These are phyloP conservation scores for Ceratocystis papillata DNA, from an alignment of 2,329 filamentous ascomycete genomes.

Conservation along the genomic window DNA sequence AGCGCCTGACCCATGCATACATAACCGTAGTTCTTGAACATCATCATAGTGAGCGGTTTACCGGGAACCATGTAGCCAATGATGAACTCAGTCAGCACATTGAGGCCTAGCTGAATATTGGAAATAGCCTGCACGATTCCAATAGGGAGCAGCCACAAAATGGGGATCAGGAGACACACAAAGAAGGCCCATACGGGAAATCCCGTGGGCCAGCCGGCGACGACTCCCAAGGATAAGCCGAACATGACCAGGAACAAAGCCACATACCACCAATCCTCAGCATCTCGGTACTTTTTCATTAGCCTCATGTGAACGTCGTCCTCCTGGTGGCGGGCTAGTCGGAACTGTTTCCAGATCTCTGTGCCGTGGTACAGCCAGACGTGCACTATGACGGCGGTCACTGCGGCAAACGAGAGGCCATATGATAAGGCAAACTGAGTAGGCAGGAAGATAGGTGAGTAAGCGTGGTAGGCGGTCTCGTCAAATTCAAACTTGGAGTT, in stretches of 20 bases:
- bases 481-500: slow-evolving; percentile 40
- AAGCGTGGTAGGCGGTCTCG: slow-evolving; percentile 40
- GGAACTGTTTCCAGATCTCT: slow-evolving; percentile 46
- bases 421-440: slow-evolving; percentile 51
- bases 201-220: slow-evolving; percentile 45
- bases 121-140: slow-evolving; percentile 52
- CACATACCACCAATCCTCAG: slow-evolving; percentile 50
- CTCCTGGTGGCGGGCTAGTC: slow-evolving; percentile 45
- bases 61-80: slow-evolving; percentile 64
- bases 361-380: slow-evolving; percentile 45
- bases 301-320: slow-evolving; percentile 50
- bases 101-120: slow-evolving; percentile 54
- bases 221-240: slow-evolving; percentile 44
- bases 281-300: slow-evolving; percentile 51
- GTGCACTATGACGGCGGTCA: slow-evolving; percentile 50
- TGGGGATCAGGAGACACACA: slow-evolving; percentile 46
- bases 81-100: slow-evolving; percentile 62
- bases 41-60: slow-evolving; percentile 61
- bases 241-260: slow-evolving; percentile 44
- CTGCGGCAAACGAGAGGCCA: slow-evolving; percentile 56
- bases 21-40: slow-evolving; percentile 66
- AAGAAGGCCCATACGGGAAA: slow-evolving; percentile 50
- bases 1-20: slow-evolving; percentile 56
- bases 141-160: slow-evolving; percentile 50
- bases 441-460: slow-evolving; percentile 53